Evolutionary conservation across 306 rosid genomes (phyloP).

Genomic region (Gillenia trifoliata): DNA sequence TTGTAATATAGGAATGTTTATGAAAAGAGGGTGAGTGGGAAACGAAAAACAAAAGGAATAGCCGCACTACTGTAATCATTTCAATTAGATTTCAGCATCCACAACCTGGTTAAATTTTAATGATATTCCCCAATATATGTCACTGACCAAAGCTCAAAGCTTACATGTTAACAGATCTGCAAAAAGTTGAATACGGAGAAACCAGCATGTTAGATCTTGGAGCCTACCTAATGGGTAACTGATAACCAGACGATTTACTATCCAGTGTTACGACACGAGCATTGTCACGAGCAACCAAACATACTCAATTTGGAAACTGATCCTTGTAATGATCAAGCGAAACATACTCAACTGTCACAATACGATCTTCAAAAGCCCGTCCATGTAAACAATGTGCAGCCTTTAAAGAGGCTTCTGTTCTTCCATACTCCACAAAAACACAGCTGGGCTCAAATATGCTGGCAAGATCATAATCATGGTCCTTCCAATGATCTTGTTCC

Average conservation of each 20-base stretch:
- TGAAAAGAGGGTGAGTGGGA: too few species aligned
- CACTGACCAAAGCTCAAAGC: not conserved
- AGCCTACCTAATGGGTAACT: not conserved
- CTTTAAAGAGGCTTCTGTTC: slow-evolving; percentile 60
- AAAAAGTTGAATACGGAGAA: not conserved
- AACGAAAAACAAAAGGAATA: too few species aligned
- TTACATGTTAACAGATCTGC: not conserved
- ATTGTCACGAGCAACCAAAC: not conserved
- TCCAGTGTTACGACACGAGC: not conserved
- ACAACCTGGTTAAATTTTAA: not conserved
- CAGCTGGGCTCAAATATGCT: slow-evolving; percentile 51
- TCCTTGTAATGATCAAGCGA: slow-evolving; percentile 40
- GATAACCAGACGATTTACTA: not conserved
- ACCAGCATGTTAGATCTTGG: not conserved
- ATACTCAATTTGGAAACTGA: slow-evolving; percentile 52
- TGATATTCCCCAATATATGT: not conserved
- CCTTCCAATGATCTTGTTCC: slow-evolving; percentile 26
- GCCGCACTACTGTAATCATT: too few species aligned
- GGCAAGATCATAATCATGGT: slow-evolving; percentile 19
- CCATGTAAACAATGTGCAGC: slow-evolving; percentile 87
- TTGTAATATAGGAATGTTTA: too few species aligned
- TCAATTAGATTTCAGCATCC: not conserved
- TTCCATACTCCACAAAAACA: slow-evolving; percentile 76
- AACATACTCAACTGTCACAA: slow-evolving; percentile 62
- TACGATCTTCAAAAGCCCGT: slow-evolving; percentile 60